Evolutionary conservation across 805 yeast genomes (phyloP).

Genomic region (Aciculoconidium aculeatum): DNA sequence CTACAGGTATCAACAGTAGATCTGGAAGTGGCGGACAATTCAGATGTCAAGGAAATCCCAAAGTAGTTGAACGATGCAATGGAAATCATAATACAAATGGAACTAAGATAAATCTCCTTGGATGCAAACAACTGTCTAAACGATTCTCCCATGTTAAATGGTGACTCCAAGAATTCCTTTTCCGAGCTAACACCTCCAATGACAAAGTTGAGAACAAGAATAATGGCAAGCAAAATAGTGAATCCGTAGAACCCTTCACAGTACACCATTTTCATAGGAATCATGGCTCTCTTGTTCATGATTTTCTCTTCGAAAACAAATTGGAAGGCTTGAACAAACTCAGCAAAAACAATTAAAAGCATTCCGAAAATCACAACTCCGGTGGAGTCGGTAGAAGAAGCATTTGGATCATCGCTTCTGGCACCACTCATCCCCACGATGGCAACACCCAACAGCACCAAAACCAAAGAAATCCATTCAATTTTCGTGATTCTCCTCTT

Average conservation of each 20-base stretch:
- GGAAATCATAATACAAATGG: constrained; percentile 63
- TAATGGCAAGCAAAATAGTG: constrained; percentile 34
- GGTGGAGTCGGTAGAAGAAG: constrained; percentile 10
- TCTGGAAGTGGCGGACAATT: constrained; percentile 68
- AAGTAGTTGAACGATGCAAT: constrained; percentile 68
- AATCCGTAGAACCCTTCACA: constrained; percentile 70
- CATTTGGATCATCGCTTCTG: constrained; percentile 12
- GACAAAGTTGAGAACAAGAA: constrained; percentile 39
- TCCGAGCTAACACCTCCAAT: constrained; percentile 29
- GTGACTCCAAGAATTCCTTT: constrained; percentile 37
- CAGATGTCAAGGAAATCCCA: constrained; percentile 63
- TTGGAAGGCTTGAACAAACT: constrained; percentile 66
- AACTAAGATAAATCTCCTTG: constrained; percentile 41
- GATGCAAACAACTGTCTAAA: constrained; percentile 43
- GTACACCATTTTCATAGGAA: constrained; percentile 63
- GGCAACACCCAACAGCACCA: constrained; percentile 65
- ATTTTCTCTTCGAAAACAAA: constrained; percentile 75
- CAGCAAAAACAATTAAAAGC: constrained; percentile 51
- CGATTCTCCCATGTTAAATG: constrained; percentile 51
- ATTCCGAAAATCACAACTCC: constrained; percentile 48
- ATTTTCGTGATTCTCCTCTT: constrained; percentile 47
- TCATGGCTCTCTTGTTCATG: constrained; percentile 44
- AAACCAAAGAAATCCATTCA: constrained; percentile 63
- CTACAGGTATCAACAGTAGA: constrained; percentile 76
- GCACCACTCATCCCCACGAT: constrained; percentile 71